A percentile compares a stretch with the other conserved stretches of the same genome.
Evolutionary conservation across 176 grass and related monocot species (phyloP).

Genomic region (Aegilops bicornis): DNA sequence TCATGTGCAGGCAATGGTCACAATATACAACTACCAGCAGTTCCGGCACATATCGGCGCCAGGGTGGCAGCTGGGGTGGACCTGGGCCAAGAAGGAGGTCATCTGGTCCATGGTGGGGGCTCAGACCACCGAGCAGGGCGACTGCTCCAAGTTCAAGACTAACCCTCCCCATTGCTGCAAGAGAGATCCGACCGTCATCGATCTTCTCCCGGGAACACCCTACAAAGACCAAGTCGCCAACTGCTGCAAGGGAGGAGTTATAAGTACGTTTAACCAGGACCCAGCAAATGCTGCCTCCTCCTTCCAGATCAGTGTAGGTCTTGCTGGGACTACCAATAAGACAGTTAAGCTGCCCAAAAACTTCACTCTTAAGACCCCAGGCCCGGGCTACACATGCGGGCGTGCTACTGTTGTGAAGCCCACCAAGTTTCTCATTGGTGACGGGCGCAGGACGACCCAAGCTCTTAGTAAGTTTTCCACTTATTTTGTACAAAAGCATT

Average conservation of each 20-base stretch:
- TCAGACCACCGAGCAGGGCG: slow-evolving; percentile 78
- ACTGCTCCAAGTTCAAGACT: slow-evolving; percentile 77
- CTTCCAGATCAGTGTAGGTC: slow-evolving; percentile 80
- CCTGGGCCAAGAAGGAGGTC: slow-evolving; percentile 86
- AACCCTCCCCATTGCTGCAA: slow-evolving; percentile 64
- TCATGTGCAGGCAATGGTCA: slow-evolving; percentile 63
- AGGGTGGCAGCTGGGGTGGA: slow-evolving; percentile 80
- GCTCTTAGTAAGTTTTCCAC: slow-evolving; percentile 69
- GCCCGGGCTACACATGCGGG: slow-evolving; percentile 78
- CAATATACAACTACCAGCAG: slow-evolving; percentile 83
- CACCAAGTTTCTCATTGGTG: slow-evolving; percentile 53
- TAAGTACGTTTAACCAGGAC: slow-evolving; percentile 66
- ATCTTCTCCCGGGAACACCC: slow-evolving; percentile 73
- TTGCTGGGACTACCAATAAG: slow-evolving; percentile 73
- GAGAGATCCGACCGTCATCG: slow-evolving; percentile 58
- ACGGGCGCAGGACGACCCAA: slow-evolving; percentile 54
- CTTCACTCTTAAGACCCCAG: slow-evolving; percentile 78
- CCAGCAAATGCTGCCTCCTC: slow-evolving; percentile 62
- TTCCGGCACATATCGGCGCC: slow-evolving; percentile 74
- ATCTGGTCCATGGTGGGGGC: slow-evolving; percentile 90
- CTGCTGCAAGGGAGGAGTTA: slow-evolving; percentile 77
- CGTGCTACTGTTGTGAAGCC: slow-evolving; percentile 52
- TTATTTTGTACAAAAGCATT: slow-evolving; percentile 21
- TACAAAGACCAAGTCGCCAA: slow-evolving; percentile 76
- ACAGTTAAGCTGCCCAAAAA: slow-evolving; percentile 67